Conservation (phyloP, 163 green algal species). For the Trebouxia gelatinosa region DNA sequence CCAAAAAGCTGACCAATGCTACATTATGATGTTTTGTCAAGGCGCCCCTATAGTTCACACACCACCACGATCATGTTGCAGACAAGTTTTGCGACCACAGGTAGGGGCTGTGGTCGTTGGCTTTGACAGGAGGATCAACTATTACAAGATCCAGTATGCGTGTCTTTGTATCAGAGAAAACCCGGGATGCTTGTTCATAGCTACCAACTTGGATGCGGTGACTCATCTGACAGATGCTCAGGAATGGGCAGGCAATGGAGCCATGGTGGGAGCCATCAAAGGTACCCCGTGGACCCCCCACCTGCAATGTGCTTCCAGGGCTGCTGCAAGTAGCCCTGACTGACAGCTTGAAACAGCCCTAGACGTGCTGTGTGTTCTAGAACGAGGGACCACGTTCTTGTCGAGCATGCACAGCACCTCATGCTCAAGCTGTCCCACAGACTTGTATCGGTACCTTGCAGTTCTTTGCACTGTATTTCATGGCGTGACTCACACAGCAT, state of each 20-base stretch:
- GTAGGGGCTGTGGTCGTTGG: constrained; percentile 94
- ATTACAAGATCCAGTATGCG: constrained; percentile 99
- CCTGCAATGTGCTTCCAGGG: background rate
- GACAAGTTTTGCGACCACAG: constrained; percentile 42
- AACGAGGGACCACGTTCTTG: too few relatives aligned
- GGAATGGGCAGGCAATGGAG: constrained; percentile 93
- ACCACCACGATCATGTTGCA: background rate
- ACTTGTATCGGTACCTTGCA: too few relatives aligned
- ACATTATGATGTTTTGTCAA: too few relatives aligned
- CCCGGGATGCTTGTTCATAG: constrained; percentile 97
- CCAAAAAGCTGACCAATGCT: too few relatives aligned
- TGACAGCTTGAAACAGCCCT: too few relatives aligned
- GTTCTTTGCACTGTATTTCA: too few relatives aligned
- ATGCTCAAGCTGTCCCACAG: too few relatives aligned
- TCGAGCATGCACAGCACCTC: too few relatives aligned
- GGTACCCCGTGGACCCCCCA: too few relatives aligned
- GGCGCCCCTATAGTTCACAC: too few relatives aligned
- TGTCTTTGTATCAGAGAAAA: constrained; percentile 98
- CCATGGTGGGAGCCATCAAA: constrained; percentile 91
- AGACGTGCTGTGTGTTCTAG: background rate
- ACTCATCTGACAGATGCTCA: constrained; percentile 97
- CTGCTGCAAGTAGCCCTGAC: background rate
- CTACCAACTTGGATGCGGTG: constrained; percentile 89
- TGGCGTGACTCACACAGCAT: too few relatives aligned
- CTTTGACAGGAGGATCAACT: constrained; percentile 98